phyloP scores from a whole-genome alignment of 1,284 basidiomycete genomes.

The Ustanciosporium gigantosporum region DNA sequence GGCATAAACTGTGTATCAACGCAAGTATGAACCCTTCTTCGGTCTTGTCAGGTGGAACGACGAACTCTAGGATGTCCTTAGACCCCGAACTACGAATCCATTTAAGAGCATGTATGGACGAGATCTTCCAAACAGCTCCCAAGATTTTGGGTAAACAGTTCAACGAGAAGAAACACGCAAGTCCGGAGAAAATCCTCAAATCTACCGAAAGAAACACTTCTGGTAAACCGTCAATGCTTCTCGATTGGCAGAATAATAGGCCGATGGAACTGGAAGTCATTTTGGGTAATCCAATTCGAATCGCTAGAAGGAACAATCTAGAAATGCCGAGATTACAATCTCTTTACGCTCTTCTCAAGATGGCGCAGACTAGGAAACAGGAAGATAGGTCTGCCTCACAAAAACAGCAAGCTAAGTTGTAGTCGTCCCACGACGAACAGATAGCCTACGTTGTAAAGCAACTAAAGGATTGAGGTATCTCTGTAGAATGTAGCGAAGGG shows the following conservation, averaged over 20 bases:
- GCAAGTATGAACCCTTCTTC: conserved; percentile 63
- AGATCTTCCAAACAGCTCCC: conserved; percentile 61
- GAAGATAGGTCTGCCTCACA: too few relatives aligned
- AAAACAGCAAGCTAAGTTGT: too few relatives aligned
- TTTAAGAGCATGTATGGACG: conserved; percentile 62
- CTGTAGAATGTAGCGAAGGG: too few relatives aligned
- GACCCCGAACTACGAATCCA: conserved; percentile 61
- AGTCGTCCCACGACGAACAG: neutral
- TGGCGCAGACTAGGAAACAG: conserved; percentile 55
- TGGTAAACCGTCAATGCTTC: conserved; percentile 63
- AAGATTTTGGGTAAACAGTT: conserved; percentile 60
- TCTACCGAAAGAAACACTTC: conserved; percentile 61
- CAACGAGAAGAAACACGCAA: conserved; percentile 59
- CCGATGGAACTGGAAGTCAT: conserved; percentile 63
- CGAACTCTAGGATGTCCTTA: conserved; percentile 61
- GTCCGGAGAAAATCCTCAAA: conserved; percentile 60
- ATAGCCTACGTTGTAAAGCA: too few relatives aligned
- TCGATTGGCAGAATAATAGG: conserved; percentile 62
- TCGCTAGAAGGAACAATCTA: conserved; percentile 59
- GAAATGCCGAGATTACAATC: conserved; percentile 62
- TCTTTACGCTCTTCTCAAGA: conserved; percentile 63
- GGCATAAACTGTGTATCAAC: conserved; percentile 64
- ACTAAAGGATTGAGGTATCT: too few relatives aligned
- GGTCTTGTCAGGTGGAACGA: conserved; percentile 62
- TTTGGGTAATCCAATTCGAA: conserved; percentile 56